Conservation (phyloP, 2,329 filamentous ascomycete genomes). For the Fusarium sp. region DNA sequence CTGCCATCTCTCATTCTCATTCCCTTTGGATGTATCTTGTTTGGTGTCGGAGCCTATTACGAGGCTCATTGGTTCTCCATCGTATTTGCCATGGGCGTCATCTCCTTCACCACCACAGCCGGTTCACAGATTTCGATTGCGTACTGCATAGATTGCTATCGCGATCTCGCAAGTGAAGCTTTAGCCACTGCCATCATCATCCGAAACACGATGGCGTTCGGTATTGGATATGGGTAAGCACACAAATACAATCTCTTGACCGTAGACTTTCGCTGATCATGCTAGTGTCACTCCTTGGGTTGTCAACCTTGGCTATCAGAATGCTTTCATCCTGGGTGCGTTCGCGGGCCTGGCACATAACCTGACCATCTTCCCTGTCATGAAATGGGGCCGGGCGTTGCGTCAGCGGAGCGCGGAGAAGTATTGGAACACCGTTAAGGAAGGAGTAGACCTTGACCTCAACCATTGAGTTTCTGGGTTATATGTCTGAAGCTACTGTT, state of each 20-base stretch:
- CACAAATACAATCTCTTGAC: background rate
- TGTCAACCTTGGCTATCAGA: background rate
- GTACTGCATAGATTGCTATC: background rate
- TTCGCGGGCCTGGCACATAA: background rate
- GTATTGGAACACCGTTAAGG: background rate
- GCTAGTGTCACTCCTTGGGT: background rate
- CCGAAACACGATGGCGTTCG: background rate
- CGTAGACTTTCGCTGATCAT: background rate
- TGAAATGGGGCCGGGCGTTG: background rate
- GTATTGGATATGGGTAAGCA: background rate
- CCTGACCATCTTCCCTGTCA: background rate
- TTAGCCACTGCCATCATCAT: background rate
- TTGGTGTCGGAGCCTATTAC: background rate
- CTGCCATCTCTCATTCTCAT: background rate
- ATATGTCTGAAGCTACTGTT: background rate
- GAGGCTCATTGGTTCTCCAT: background rate
- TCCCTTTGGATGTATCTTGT: background rate
- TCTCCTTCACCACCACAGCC: background rate
- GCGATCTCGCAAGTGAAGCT: background rate
- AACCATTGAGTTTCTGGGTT: background rate
- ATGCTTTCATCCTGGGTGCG: background rate
- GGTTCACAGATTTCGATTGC: background rate
- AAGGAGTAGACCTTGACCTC: background rate
- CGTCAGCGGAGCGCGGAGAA: background rate
- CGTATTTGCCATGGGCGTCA: background rate